phyloP scores from a whole-genome alignment of 441 rosid species.

The Populus hybrid region DNA sequence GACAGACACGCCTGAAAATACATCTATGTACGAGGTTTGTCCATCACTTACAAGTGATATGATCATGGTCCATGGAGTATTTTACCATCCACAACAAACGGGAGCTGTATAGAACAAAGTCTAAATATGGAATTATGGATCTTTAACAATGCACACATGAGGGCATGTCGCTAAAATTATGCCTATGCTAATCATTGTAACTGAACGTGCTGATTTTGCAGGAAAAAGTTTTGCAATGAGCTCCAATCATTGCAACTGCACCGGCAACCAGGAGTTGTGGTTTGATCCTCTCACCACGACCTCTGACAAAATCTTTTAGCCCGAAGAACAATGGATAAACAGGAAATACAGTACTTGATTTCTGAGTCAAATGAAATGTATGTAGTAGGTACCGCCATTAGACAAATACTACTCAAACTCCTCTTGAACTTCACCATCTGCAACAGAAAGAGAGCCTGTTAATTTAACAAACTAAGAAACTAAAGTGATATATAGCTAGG shows the following conservation, averaged over 20 bases:
- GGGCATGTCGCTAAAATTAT: not conserved
- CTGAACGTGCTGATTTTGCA: not conserved
- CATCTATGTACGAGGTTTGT: too few relatives aligned
- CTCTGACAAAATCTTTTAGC: not conserved
- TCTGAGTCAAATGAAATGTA: not conserved
- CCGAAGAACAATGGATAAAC: not conserved
- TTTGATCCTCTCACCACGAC: not conserved
- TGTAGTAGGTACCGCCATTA: not conserved
- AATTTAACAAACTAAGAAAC: slow-evolving; percentile 5
- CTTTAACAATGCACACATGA: not conserved
- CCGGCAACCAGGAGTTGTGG: not conserved
- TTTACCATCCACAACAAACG: not conserved
- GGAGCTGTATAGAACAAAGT: not conserved
- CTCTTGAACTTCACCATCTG: slow-evolving; percentile 72
- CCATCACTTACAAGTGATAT: too few relatives aligned
- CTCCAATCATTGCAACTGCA: not conserved
- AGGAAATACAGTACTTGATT: not conserved
- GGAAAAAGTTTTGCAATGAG: not conserved
- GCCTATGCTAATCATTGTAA: not conserved
- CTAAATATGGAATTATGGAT: not conserved
- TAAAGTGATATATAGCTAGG: not conserved
- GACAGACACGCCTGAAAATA: too few relatives aligned
- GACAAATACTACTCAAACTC: slow-evolving; percentile 22
- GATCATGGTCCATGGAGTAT: not conserved
- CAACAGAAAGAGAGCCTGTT: slow-evolving; percentile 21